Evolutionary conservation across 305 asterid species (phyloP).

Genomic region (Withania somnifera): DNA sequence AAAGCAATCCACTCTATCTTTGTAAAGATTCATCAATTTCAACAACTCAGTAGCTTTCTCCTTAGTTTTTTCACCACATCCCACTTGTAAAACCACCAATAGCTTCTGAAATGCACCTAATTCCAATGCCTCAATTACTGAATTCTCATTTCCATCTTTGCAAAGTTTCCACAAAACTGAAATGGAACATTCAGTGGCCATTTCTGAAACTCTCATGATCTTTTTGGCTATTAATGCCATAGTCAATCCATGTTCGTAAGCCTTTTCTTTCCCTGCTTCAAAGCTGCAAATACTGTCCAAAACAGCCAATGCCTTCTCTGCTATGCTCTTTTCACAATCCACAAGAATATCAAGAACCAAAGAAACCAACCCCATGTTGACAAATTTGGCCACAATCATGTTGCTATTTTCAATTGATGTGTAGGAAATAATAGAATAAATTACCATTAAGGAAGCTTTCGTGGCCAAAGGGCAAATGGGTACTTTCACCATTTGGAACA

Average conservation of each 20-base stretch:
- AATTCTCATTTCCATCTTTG: slow-evolving; percentile 24
- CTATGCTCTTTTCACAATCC: slow-evolving; percentile 40
- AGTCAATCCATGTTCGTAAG: slow-evolving; percentile 33
- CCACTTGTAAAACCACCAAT: slow-evolving; percentile 66
- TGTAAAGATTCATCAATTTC: slow-evolving; percentile 57
- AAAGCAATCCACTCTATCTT: slow-evolving; percentile 49
- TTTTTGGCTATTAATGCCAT: slow-evolving; percentile 63
- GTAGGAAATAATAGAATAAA: slow-evolving; percentile 26
- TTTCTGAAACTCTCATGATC: slow-evolving; percentile 48
- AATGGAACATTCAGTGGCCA: slow-evolving; percentile 39
- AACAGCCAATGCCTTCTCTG: slow-evolving; percentile 48
- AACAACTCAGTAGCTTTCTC: slow-evolving; percentile 59
- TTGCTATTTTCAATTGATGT: neutral
- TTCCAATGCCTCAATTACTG: slow-evolving; percentile 44
- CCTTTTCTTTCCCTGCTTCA: slow-evolving; percentile 37
- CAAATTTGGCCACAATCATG: slow-evolving; percentile 14
- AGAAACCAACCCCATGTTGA: slow-evolving; percentile 40
- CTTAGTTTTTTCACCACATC: slow-evolving; percentile 47
- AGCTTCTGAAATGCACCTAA: slow-evolving; percentile 76
- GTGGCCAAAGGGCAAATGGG: slow-evolving; percentile 63
- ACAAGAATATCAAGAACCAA: slow-evolving; percentile 54
- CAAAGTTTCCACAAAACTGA: slow-evolving; percentile 57
- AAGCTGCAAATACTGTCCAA: slow-evolving; percentile 34
- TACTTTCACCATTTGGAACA: slow-evolving; percentile 36
- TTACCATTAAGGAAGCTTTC: slow-evolving; percentile 42